Conservation (phyloP, 257 asterid genomes). For the Solanum appendiculatum region DNA sequence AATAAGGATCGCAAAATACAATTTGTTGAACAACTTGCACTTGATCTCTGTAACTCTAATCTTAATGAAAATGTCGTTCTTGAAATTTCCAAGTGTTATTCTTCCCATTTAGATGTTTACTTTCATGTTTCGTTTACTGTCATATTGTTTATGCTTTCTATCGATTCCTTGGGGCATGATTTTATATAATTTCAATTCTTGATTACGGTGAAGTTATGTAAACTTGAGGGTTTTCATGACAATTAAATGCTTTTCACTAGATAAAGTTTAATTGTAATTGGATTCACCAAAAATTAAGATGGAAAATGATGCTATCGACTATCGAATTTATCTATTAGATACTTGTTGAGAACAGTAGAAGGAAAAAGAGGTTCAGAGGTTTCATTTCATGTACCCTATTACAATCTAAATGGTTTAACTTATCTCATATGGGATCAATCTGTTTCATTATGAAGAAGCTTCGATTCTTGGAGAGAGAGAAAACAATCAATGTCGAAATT, state of each 20-base stretch:
- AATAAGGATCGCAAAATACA: conserved; percentile 60
- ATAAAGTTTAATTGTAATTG: neutral
- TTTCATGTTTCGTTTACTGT: neutral
- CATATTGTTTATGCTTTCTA: neutral
- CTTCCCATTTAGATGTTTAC: neutral
- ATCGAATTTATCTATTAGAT: neutral
- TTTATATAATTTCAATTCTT: no score
- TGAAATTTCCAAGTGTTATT: conserved; percentile 7
- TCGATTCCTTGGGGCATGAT: neutral
- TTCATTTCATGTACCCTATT: no score
- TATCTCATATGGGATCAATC: neutral
- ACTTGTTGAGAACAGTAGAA: neutral
- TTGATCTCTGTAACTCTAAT: conserved; percentile 6
- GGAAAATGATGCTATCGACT: neutral
- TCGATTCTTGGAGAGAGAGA: neutral
- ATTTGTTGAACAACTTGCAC: conserved; percentile 27
- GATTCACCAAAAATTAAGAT: neutral
- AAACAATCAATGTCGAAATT: no score
- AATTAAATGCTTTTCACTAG: neutral
- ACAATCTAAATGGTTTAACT: neutral
- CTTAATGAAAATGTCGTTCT: conserved; percentile 14
- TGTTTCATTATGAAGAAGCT: neutral
- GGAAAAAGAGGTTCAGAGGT: no score
- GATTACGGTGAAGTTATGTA: neutral
- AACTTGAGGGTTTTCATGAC: neutral